Conservation (phyloP, 2,329 filamentous ascomycete genomes). For the Alternaria consortialis region DNA sequence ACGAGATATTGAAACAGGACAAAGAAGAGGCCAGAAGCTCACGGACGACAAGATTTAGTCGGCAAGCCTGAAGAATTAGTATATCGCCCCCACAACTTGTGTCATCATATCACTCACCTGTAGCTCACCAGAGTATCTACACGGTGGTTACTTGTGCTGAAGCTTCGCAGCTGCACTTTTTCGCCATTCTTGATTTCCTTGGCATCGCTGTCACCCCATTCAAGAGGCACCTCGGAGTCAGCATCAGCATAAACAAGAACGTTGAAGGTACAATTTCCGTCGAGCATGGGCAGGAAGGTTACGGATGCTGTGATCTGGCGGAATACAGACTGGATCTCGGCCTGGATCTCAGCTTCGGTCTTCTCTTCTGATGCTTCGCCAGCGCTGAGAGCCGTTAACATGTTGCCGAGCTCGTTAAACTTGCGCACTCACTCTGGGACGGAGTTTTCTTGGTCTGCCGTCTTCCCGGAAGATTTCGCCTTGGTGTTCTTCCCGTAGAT, state of each 20-base stretch:
- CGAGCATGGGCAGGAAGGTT: slow-evolving; percentile 92
- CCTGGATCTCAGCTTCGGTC: slow-evolving; percentile 91
- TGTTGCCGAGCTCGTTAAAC: not conserved
- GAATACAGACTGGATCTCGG: slow-evolving; percentile 96
- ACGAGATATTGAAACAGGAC: not conserved
- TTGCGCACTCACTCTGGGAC: slow-evolving; percentile 60
- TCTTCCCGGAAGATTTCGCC: slow-evolving; percentile 59
- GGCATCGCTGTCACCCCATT: slow-evolving; percentile 98
- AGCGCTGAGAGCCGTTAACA: slow-evolving; percentile 36
- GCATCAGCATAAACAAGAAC: slow-evolving; percentile 97
- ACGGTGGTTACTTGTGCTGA: slow-evolving; percentile 92
- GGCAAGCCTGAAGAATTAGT: slow-evolving; percentile 34
- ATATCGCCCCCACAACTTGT: not conserved
- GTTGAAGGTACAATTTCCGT: slow-evolving; percentile 97
- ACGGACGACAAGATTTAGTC: slow-evolving; percentile 21
- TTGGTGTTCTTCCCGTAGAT: slow-evolving; percentile 64
- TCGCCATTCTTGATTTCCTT: slow-evolving; percentile 96
- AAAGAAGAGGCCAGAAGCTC: not conserved
- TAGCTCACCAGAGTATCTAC: slow-evolving; percentile 98
- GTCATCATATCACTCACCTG: slow-evolving; percentile 54
- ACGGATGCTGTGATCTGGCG: slow-evolving; percentile 97
- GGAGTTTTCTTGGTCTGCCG: slow-evolving; percentile 75
- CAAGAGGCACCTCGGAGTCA: slow-evolving; percentile 93
- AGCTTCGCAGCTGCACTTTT: slow-evolving; percentile 93
- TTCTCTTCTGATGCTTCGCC: slow-evolving; percentile 67